Percentiles rank a stretch among this genome's conserved stretches.
Conservation (phyloP, 2,329 filamentous ascomycete genomes). For the Xylariales sp. region DNA sequence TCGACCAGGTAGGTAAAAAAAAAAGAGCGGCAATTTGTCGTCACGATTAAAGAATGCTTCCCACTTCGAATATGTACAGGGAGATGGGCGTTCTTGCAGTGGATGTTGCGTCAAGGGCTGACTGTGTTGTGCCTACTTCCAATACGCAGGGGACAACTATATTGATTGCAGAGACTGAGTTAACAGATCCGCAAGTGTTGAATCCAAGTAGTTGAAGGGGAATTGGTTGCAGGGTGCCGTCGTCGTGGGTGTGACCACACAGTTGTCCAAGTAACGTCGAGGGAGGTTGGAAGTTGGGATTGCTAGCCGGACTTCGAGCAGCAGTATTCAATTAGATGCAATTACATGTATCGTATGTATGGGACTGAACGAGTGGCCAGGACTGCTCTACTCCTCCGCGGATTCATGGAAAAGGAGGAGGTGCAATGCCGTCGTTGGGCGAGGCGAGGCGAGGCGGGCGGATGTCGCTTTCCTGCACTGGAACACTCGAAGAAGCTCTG, state of each 20-base stretch:
- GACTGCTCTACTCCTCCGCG: too few species aligned
- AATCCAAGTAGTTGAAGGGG: background rate
- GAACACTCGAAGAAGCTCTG: constrained; percentile 5
- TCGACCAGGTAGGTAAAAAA: constrained; percentile 14
- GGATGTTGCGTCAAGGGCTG: background rate
- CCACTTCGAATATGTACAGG: constrained; percentile 5
- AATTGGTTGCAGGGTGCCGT: constrained; percentile 4
- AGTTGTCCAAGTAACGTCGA: constrained; percentile 8
- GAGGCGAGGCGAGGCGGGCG: background rate
- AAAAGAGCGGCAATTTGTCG: constrained; percentile 19
- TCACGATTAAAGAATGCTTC: constrained; percentile 25
- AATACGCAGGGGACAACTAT: too few species aligned
- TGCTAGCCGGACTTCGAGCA: background rate
- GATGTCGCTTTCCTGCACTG: constrained; percentile 8
- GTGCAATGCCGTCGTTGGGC: too few species aligned
- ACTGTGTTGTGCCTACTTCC: too few species aligned
- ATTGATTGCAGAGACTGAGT: constrained; percentile 12
- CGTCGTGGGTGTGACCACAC: background rate
- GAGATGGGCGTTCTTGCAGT: background rate
- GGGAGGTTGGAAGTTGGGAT: background rate
- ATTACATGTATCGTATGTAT: too few species aligned
- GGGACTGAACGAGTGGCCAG: too few species aligned
- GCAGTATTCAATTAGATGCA: background rate
- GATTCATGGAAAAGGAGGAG: too few species aligned
- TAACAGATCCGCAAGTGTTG: constrained; percentile 12